Evolutionary conservation across 2,329 filamentous ascomycete species (phyloP).

Genomic region (Xylaria sp.): DNA sequence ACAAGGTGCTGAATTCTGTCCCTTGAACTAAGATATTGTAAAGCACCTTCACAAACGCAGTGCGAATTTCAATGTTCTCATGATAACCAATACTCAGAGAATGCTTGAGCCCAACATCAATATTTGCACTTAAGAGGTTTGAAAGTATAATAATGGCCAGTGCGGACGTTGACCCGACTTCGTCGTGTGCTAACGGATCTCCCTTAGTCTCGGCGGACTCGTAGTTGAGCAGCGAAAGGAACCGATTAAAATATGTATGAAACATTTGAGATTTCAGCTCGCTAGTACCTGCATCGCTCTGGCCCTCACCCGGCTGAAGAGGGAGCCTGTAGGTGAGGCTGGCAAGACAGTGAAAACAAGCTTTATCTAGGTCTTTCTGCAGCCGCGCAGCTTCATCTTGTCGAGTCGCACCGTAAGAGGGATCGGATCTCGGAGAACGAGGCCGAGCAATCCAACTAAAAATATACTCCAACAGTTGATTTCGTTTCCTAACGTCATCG

Average conservation of each 20-base stretch:
- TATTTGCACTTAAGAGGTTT: constrained; percentile 75
- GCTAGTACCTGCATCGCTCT: constrained; percentile 72
- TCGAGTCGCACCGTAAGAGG: constrained; percentile 53
- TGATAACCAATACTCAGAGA: constrained; percentile 77
- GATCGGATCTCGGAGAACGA: constrained; percentile 60
- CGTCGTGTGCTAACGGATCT: constrained; percentile 61
- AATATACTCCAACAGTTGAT: constrained; percentile 74
- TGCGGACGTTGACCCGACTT: constrained; percentile 66
- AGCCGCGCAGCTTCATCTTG: constrained; percentile 67
- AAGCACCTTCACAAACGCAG: constrained; percentile 75
- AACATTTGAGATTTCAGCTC: constrained; percentile 78
- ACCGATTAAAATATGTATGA: constrained; percentile 75
- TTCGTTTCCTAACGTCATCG: constrained; percentile 74
- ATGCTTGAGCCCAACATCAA: constrained; percentile 76
- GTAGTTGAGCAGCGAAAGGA: constrained; percentile 71
- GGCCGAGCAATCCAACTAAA: constrained; percentile 75
- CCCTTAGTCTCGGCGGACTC: constrained; percentile 58
- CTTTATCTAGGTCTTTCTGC: constrained; percentile 72
- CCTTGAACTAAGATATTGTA: constrained; percentile 78
- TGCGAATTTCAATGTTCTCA: constrained; percentile 74
- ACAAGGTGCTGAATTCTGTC: constrained; percentile 75
- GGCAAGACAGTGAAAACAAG: constrained; percentile 71
- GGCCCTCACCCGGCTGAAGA: constrained; percentile 71
- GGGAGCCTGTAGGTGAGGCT: constrained; percentile 73
- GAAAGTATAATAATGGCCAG: constrained; percentile 74